A percentile compares a stretch with the other conserved stretches of the same genome.
phyloP scores from a whole-genome alignment of 2,329 filamentous ascomycete genomes.

The Metarhizium humberi region DNA sequence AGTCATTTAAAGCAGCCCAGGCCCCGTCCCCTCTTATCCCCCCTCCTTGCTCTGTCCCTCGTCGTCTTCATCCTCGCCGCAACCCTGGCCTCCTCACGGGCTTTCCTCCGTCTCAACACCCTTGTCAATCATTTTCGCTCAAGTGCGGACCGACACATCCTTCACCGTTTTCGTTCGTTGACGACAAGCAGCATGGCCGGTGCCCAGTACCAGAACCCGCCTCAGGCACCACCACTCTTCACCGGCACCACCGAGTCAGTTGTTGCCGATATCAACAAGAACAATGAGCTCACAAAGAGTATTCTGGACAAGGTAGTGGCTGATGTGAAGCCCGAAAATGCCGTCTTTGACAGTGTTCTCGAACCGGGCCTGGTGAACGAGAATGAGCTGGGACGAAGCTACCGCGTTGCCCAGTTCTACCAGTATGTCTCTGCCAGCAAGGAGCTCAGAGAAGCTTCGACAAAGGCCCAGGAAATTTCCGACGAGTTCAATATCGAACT shows the following conservation, averaged over 20 bases:
- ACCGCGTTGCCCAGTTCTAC: constrained; percentile 68
- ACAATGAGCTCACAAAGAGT: constrained; percentile 53
- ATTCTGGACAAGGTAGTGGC: constrained; percentile 60
- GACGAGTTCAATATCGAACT: constrained; percentile 71
- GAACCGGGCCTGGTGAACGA: constrained; percentile 66
- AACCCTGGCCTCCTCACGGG: constrained; percentile 59
- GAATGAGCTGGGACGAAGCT: constrained; percentile 50
- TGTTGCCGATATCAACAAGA: constrained; percentile 53
- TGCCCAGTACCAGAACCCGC: constrained; percentile 60
- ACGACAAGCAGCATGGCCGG: constrained; percentile 54
- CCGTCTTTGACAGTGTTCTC: constrained; percentile 45
- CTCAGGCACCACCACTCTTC: constrained; percentile 70
- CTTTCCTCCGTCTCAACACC: constrained; percentile 47
- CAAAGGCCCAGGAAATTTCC: constrained; percentile 65
- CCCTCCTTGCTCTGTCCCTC: constrained; percentile 36
- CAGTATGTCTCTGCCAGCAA: constrained; percentile 65
- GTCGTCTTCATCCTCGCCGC: constrained; percentile 48
- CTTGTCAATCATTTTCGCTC: constrained; percentile 47
- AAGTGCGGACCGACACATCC: constrained; percentile 18
- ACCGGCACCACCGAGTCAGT: constrained; percentile 63
- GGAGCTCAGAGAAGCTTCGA: constrained; percentile 63
- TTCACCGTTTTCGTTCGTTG: constrained; percentile 16
- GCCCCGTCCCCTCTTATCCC: constrained; percentile 11
- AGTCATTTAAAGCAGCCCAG: constrained; percentile 10
- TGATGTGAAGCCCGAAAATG: constrained; percentile 42